Conservation (phyloP, 108 stramenopile genomes). For the Poteriospumella lacustris region DNA sequence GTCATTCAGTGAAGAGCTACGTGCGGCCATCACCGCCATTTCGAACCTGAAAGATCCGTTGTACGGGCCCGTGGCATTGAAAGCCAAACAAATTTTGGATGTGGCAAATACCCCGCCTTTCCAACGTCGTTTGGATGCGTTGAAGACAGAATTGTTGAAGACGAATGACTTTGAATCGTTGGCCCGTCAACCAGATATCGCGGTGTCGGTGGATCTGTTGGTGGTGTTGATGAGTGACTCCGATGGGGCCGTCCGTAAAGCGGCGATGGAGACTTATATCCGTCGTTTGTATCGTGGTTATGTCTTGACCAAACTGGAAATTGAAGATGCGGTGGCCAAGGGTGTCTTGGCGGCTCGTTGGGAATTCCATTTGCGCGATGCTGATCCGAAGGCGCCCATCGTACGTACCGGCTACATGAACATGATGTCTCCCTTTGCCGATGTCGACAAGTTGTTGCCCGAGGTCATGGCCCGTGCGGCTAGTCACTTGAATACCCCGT, state of each 20-base stretch:
- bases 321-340: slow-evolving; percentile 59
- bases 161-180: not conserved
- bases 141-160: slow-evolving; percentile 32
- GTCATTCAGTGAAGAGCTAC: slow-evolving; percentile 27
- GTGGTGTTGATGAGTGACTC: not conserved
- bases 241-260: slow-evolving; percentile 48
- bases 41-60: no score
- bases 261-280: slow-evolving; percentile 77
- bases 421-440: not conserved
- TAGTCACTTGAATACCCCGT: not conserved
- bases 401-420: slow-evolving; percentile 36
- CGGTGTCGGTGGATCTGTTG: slow-evolving; percentile 1
- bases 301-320: slow-evolving; percentile 51
- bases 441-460: not conserved
- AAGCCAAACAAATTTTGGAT: slow-evolving; percentile 50
- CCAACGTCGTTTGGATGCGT: slow-evolving; percentile 66
- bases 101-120: slow-evolving; percentile 66
- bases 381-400: slow-evolving; percentile 56
- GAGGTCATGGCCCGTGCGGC: not conserved
- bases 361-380: slow-evolving; percentile 69
- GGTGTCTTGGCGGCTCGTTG: slow-evolving; percentile 71
- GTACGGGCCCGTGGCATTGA: not conserved
- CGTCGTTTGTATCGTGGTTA: slow-evolving; percentile 92
- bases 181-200: not conserved
- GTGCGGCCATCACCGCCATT: no score